These are phyloP conservation scores for Penicillium sp. DNA, from an alignment of 2,329 filamentous ascomycete genomes.

Conservation along the genomic window DNA sequence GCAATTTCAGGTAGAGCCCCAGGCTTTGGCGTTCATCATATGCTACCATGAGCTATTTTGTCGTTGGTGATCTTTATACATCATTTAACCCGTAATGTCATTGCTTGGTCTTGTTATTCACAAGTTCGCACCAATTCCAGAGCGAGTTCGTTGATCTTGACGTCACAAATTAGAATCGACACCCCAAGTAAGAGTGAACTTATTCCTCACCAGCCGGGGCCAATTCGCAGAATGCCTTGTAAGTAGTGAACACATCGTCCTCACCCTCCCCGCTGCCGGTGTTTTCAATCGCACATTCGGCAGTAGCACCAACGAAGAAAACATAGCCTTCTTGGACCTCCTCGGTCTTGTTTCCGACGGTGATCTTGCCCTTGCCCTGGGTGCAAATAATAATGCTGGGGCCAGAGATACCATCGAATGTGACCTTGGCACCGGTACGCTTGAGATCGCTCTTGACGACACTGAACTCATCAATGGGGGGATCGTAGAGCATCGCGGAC, in stretches of 20 bases:
- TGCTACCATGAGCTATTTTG: too few relatives aligned
- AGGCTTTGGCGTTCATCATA: too few relatives aligned
- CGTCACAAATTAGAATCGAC: conserved; percentile 15
- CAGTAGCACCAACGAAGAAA: conserved; percentile 84
- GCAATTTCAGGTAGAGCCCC: too few relatives aligned
- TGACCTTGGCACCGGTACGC: conserved; percentile 72
- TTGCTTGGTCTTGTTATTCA: conserved; percentile 6
- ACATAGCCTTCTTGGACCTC: conserved; percentile 73
- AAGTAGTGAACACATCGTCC: conserved; percentile 77
- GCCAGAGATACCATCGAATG: conserved; percentile 82
- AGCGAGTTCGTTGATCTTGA: conserved; percentile 14
- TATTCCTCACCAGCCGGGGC: conserved; percentile 49
- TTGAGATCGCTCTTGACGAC: conserved; percentile 80
- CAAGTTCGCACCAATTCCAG: conserved; percentile 18
- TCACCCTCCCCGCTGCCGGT: conserved; percentile 52
- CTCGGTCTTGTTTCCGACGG: conserved; percentile 78
- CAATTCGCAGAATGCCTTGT: conserved; percentile 92
- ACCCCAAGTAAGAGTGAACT: conserved; percentile 36
- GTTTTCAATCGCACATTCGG: conserved; percentile 77
- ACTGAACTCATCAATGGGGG: conserved; percentile 93
- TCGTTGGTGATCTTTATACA: not conserved
- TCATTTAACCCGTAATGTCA: not conserved
- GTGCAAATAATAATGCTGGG: conserved; percentile 95
- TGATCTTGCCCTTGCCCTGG: conserved; percentile 76
- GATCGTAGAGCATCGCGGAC: conserved; percentile 77